phyloP scores from a whole-genome alignment of 2,329 filamentous ascomycete genomes.

The Fusarium aywerte region DNA sequence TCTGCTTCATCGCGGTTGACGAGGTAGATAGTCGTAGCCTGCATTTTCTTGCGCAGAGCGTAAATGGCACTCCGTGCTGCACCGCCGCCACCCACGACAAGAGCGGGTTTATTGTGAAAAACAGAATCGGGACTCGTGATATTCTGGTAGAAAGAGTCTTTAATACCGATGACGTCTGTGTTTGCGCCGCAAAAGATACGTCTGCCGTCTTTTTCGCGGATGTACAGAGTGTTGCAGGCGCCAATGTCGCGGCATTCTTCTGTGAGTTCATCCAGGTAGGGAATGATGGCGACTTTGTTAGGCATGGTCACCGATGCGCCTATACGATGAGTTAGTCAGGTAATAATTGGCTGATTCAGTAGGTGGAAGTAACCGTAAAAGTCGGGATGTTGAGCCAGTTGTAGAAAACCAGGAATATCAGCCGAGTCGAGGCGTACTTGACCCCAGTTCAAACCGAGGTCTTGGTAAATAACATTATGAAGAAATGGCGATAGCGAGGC shows the following conservation, averaged over 20 bases:
- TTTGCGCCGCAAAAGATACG: constrained; percentile 76
- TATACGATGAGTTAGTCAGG: constrained; percentile 35
- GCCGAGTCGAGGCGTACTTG: constrained; percentile 64
- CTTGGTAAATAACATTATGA: constrained; percentile 64
- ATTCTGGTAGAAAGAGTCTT: constrained; percentile 75
- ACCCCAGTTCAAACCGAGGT: constrained; percentile 61
- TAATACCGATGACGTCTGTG: constrained; percentile 82
- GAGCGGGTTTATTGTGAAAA: constrained; percentile 70
- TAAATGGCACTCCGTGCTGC: constrained; percentile 83
- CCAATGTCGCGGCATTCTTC: constrained; percentile 78
- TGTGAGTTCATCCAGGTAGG: constrained; percentile 77
- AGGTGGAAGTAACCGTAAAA: constrained; percentile 68
- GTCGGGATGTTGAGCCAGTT: constrained; percentile 64
- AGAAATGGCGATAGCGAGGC: constrained; percentile 66
- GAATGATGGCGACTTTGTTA: constrained; percentile 81
- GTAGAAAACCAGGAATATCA: constrained; percentile 60
- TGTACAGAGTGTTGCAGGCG: constrained; percentile 82
- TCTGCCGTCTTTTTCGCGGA: constrained; percentile 62
- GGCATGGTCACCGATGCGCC: constrained; percentile 85
- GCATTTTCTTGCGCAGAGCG: constrained; percentile 75
- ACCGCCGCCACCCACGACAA: constrained; percentile 82
- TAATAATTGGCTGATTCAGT: neutral
- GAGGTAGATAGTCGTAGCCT: constrained; percentile 75
- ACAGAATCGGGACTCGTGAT: constrained; percentile 55
- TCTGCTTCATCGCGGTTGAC: constrained; percentile 78